phyloP scores from a whole-genome alignment of 2,329 filamentous ascomycete genomes.

The Rhinocladiella similis region DNA sequence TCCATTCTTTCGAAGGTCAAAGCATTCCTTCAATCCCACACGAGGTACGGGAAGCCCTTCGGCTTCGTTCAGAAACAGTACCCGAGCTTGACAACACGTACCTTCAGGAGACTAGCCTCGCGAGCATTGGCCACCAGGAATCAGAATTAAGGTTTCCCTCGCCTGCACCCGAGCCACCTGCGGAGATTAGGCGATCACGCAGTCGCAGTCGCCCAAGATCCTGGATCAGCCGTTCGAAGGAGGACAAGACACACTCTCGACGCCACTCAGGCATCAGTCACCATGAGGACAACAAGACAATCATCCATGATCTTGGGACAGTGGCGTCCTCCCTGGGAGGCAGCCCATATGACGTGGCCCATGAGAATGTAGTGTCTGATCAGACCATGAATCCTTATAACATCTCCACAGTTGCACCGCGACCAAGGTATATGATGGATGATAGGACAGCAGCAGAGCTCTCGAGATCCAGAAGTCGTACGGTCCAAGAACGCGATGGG shows the following conservation, averaged over 20 bases:
- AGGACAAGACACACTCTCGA: constrained; percentile 11
- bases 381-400: constrained; percentile 7
- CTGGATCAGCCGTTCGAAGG: constrained; percentile 24
- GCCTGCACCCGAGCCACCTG: constrained; percentile 17
- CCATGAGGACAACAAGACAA: constrained; percentile 11
- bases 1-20: constrained; percentile 19
- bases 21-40: constrained; percentile 22
- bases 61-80: constrained; percentile 23
- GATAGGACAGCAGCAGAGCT: constrained; percentile 24
- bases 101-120: constrained; percentile 13
- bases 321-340: constrained; percentile 17
- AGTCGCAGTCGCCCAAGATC: constrained; percentile 21
- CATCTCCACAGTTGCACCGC: constrained; percentile 3
- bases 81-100: constrained; percentile 29
- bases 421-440: constrained; percentile 26
- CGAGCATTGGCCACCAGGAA: constrained; percentile 15
- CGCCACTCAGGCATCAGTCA: constrained; percentile 14
- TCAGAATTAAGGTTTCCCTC: constrained; percentile 28
- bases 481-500: constrained; percentile 16
- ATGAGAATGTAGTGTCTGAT: constrained; percentile 6
- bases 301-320: constrained; percentile 24
- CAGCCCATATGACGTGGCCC: constrained; percentile 25
- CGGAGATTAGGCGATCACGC: constrained; percentile 10
- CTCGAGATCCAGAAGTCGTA: constrained; percentile 19
- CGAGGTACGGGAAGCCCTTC: constrained; percentile 24